phyloP scores from a whole-genome alignment of 23 red algal species.

The Gracilariopsis chorda region DNA sequence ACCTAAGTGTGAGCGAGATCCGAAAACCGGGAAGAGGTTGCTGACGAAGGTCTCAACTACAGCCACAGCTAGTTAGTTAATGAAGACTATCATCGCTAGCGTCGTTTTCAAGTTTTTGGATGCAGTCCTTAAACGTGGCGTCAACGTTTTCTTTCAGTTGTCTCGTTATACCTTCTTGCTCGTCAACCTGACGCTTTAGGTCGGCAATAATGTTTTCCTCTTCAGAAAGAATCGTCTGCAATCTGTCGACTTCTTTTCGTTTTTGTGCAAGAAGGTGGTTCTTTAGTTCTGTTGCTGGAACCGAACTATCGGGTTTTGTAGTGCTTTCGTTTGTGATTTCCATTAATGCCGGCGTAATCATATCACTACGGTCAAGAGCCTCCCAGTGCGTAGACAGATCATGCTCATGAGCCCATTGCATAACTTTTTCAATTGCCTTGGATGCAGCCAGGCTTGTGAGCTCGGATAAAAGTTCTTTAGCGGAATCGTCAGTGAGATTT shows the following conservation, averaged over 20 bases:
- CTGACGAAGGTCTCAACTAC: conserved; percentile 5
- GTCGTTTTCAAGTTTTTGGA: not conserved
- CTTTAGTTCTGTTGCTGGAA: not conserved
- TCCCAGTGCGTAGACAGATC: not conserved
- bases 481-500: not conserved
- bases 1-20: conserved; percentile 25
- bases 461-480: not conserved
- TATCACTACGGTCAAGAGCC: not conserved
- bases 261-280: not conserved
- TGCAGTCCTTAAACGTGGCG: not conserved
- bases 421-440: not conserved
- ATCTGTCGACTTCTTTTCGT: not conserved
- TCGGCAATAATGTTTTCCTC: not conserved
- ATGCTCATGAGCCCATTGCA: not conserved
- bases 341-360: not conserved
- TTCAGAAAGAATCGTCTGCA: not conserved
- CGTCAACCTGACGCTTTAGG: not conserved
- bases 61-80: not conserved
- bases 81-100: not conserved
- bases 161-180: not conserved
- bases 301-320: not conserved
- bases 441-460: not conserved
- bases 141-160: not conserved
- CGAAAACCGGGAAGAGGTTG: conserved; percentile 55
- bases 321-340: not conserved